phyloP scores from a whole-genome alignment of 2,329 filamentous ascomycete species.

The Diaporthe velutina region DNA sequence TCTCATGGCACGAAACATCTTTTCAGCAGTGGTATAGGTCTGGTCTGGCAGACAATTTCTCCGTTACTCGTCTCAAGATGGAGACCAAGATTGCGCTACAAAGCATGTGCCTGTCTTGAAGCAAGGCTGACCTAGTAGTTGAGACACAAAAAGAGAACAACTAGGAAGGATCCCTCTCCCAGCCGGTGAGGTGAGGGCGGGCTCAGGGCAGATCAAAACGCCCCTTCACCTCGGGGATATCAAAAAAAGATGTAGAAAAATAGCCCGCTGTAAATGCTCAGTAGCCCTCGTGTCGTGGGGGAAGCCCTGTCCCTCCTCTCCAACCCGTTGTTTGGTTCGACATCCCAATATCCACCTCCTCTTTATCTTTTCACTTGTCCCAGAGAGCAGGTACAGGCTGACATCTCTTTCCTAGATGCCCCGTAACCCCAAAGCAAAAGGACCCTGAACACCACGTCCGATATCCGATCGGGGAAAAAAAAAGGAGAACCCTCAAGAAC shows the following conservation, averaged over 20 bases:
- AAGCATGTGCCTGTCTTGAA: neutral
- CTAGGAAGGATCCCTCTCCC: slow-evolving; percentile 22
- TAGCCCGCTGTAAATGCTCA: slow-evolving; percentile 36
- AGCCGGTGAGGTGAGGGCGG: slow-evolving; percentile 26
- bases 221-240: slow-evolving; percentile 34
- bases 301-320: slow-evolving; percentile 11
- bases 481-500: slow-evolving; percentile 33
- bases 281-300: slow-evolving; percentile 15
- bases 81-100: slow-evolving; percentile 19
- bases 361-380: slow-evolving; percentile 11
- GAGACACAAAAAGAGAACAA: slow-evolving; percentile 11
- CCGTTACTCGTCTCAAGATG: slow-evolving; percentile 4
- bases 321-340: slow-evolving; percentile 5
- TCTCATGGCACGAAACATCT: neutral
- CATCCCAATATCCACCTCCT: neutral
- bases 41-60: slow-evolving; percentile 20
- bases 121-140: slow-evolving; percentile 1
- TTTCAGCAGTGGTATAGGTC: neutral
- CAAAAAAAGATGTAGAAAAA: slow-evolving; percentile 24
- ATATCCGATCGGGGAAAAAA: slow-evolving; percentile 23
- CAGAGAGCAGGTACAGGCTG: slow-evolving; percentile 24
- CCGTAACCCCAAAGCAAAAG: slow-evolving; percentile 25
- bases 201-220: slow-evolving; percentile 6
- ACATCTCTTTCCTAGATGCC: slow-evolving; percentile 21
- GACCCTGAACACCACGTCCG: slow-evolving; percentile 31